These are phyloP conservation scores for Linnemannia schmuckeri DNA, from an alignment of 192 early-diverging fungal genomes.

Conservation along the genomic window DNA sequence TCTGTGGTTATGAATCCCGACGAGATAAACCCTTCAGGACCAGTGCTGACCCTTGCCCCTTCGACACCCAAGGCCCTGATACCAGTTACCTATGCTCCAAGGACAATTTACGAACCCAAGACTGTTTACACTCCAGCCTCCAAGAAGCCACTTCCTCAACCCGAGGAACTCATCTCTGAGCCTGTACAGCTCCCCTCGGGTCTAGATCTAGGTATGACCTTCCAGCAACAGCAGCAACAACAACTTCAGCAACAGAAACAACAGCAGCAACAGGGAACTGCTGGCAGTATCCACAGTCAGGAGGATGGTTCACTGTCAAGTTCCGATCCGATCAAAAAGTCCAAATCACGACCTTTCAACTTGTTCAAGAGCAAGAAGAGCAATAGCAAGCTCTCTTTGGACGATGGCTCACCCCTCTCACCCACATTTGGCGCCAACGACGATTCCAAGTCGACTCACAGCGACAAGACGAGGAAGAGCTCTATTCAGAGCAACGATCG, in stretches of 20 bases:
- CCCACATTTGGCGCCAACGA: constrained; percentile 22
- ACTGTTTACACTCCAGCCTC: constrained; percentile 21
- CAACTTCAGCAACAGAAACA: background rate
- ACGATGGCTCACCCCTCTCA: constrained; percentile 20
- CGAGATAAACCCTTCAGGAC: background rate
- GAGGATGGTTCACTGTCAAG: background rate
- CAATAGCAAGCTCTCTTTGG: constrained; percentile 14
- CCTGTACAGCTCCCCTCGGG: background rate
- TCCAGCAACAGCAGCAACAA: background rate
- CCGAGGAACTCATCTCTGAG: background rate
- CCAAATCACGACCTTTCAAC: constrained; percentile 32
- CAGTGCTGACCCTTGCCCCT: background rate
- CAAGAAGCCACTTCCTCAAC: constrained; percentile 10
- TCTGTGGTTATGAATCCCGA: background rate
- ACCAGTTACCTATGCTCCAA: constrained; percentile 29
- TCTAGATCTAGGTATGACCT: background rate
- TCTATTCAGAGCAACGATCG: constrained; percentile 23
- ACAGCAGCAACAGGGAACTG: background rate
- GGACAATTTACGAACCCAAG: constrained; percentile 30
- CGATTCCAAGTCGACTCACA: constrained; percentile 25
- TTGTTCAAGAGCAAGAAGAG: constrained; percentile 45
- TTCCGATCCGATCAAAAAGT: constrained; percentile 17
- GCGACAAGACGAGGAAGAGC: constrained; percentile 36
- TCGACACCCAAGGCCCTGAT: constrained; percentile 5
- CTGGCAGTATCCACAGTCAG: background rate